These are phyloP conservation scores for Claviceps cyperi DNA, from an alignment of 2,329 filamentous ascomycete species.

Conservation along the genomic window DNA sequence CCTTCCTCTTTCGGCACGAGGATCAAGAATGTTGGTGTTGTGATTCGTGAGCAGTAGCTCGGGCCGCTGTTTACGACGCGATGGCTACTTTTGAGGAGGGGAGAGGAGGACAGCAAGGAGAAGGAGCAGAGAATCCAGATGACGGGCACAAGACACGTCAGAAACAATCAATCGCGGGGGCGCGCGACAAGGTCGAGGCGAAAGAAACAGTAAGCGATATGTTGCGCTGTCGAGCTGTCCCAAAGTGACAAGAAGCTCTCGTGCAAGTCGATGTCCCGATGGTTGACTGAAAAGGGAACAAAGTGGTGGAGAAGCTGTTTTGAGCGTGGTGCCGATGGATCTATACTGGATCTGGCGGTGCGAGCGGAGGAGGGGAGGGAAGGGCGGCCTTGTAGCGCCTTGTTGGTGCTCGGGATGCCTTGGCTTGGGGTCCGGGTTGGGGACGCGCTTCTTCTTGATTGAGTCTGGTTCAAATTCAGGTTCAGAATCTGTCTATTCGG, in stretches of 20 bases:
- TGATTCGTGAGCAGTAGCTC: constrained; percentile 1
- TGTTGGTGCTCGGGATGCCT: constrained; percentile 32
- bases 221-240: constrained; percentile 4
- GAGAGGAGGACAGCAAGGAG: background rate
- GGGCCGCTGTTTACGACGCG: constrained; percentile 2
- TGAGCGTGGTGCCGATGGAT: constrained; percentile 50
- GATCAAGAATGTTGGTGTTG: background rate
- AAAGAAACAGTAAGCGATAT: background rate
- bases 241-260: constrained; percentile 18
- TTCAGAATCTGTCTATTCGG: no score
- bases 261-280: constrained; percentile 7
- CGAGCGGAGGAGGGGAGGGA: constrained; percentile 26
- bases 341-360: constrained; percentile 52
- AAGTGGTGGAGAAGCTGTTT: constrained; percentile 47
- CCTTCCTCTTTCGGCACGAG: background rate
- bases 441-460: constrained; percentile 20
- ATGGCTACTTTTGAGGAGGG: background rate
- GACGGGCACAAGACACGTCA: constrained; percentile 1
- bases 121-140: background rate
- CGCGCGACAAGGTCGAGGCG: background rate
- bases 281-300: constrained; percentile 33
- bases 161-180: constrained; percentile 1
- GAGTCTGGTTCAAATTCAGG: constrained; percentile 18
- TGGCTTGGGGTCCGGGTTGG: no score
- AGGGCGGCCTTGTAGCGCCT: no score